Conservation (phyloP, 2,329 filamentous ascomycete species). For the Microcyclospora tardicrescens region DNA sequence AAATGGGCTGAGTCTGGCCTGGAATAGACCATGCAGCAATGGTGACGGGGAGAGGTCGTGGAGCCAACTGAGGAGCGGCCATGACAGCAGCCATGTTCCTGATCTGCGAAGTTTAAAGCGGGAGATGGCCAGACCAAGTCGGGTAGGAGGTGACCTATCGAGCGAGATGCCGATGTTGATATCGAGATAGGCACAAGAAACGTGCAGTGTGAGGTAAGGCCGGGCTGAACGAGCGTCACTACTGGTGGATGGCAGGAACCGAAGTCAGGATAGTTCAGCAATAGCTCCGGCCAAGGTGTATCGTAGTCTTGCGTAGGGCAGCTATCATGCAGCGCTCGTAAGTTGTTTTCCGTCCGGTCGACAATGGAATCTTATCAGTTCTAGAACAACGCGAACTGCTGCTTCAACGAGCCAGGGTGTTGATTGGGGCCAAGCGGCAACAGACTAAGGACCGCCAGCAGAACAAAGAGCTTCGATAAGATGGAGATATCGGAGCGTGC, state of each 20-base stretch:
- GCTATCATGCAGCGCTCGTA: conserved; percentile 3
- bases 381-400: too few relatives aligned
- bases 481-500: conserved; percentile 22
- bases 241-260: too few relatives aligned
- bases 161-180: conserved; percentile 11
- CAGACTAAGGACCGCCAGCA: conserved; percentile 11
- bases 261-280: conserved; percentile 1
- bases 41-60: conserved; percentile 32
- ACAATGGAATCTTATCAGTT: not conserved
- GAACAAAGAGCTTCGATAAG: conserved; percentile 21
- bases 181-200: conserved; percentile 6
- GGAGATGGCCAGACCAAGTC: not conserved
- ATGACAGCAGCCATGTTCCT: conserved; percentile 34
- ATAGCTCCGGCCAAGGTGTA: not conserved
- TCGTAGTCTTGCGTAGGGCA: conserved; percentile 3
- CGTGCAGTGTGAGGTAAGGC: conserved; percentile 4
- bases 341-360: not conserved
- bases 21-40: conserved; percentile 33
- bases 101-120: too few relatives aligned
- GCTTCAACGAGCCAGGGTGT: not conserved
- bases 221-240: conserved; percentile 2
- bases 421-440: conserved; percentile 8
- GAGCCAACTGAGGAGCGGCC: conserved; percentile 34
- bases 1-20: conserved; percentile 14
- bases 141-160: conserved; percentile 6